Conservation (phyloP, 495 filamentous ascomycete species). For the Chaetomidium leptoderma region DNA sequence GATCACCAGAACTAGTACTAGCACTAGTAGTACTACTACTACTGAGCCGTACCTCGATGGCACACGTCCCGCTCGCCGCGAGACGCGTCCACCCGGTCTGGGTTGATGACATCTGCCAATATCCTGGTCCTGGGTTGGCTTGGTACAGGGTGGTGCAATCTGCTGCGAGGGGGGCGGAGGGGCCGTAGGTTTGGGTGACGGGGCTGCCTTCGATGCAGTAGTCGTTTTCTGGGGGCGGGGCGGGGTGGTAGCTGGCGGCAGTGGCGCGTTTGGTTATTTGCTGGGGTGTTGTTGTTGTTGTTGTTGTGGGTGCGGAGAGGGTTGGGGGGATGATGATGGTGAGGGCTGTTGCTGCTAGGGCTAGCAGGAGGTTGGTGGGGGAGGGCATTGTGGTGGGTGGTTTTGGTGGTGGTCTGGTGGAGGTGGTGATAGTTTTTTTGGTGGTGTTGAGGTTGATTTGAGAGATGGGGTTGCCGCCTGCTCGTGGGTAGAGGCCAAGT, state of each 20-base stretch:
- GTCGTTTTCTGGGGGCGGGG: not conserved
- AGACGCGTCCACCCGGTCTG: conserved; percentile 8
- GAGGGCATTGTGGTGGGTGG: conserved; percentile 4
- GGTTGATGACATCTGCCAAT: not conserved
- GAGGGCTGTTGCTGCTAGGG: not conserved
- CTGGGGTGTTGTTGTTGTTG: not conserved
- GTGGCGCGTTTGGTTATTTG: too few species aligned
- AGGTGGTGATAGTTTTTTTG: too few species aligned
- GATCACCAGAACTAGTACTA: not conserved
- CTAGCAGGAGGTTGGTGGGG: not conserved
- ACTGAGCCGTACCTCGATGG: not conserved
- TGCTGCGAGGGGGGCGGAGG: not conserved
- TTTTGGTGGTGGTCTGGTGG: not conserved
- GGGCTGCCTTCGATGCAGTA: conserved; percentile 15
- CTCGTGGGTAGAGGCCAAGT: too few species aligned
- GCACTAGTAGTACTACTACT: not conserved
- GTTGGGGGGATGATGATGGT: not conserved
- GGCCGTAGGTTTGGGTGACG: not conserved
- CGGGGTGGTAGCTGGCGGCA: not conserved
- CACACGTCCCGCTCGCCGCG: conserved; percentile 1
- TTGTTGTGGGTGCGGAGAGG: not conserved
- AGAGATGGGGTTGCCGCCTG: too few species aligned
- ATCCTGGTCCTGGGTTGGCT: not conserved
- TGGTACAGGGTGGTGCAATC: not conserved
- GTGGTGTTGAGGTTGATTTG: too few species aligned